Percentiles rank a stretch among this genome's conserved stretches.
phyloP scores from a whole-genome alignment of 2,329 filamentous ascomycete species.

The Trichoderma cornu-damae region DNA sequence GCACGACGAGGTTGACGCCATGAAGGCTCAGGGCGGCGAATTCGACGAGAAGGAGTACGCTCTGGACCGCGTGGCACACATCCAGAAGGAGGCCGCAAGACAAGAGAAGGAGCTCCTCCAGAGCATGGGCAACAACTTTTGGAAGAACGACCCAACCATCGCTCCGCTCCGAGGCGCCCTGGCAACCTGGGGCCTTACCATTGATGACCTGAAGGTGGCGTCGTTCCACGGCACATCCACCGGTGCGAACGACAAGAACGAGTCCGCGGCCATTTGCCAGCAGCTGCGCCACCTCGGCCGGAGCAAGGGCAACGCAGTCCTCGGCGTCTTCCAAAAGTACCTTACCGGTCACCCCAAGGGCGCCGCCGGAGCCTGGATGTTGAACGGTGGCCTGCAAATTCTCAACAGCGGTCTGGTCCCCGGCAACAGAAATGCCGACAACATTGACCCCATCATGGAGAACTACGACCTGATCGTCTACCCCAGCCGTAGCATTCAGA shows the following conservation, averaged over 20 bases:
- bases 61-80: slow-evolving; percentile 76
- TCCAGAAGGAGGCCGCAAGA: slow-evolving; percentile 76
- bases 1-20: slow-evolving; percentile 84
- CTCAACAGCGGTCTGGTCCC: slow-evolving; percentile 91
- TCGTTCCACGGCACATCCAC: slow-evolving; percentile 99
- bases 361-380: slow-evolving; percentile 98
- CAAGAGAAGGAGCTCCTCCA: slow-evolving; percentile 91
- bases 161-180: slow-evolving; percentile 92
- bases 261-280: slow-evolving; percentile 94
- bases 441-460: slow-evolving; percentile 93
- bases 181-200: slow-evolving; percentile 95
- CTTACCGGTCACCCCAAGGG: slow-evolving; percentile 98
- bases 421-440: slow-evolving; percentile 96
- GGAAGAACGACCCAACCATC: slow-evolving; percentile 91
- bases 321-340: slow-evolving; percentile 99
- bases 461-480: slow-evolving; percentile 98
- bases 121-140: slow-evolving; percentile 97
- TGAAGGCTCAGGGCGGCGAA: slow-evolving; percentile 69
- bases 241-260: slow-evolving; percentile 99
- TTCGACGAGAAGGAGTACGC: slow-evolving; percentile 83
- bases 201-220: slow-evolving; percentile 90
- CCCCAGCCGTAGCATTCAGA: slow-evolving; percentile 91
- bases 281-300: slow-evolving; percentile 93
- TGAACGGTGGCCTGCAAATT: slow-evolving; percentile 96
- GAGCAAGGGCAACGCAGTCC: slow-evolving; percentile 89